phyloP scores from a whole-genome alignment of 2,329 filamentous ascomycete species.

The Phaeosphaeria sp. region DNA sequence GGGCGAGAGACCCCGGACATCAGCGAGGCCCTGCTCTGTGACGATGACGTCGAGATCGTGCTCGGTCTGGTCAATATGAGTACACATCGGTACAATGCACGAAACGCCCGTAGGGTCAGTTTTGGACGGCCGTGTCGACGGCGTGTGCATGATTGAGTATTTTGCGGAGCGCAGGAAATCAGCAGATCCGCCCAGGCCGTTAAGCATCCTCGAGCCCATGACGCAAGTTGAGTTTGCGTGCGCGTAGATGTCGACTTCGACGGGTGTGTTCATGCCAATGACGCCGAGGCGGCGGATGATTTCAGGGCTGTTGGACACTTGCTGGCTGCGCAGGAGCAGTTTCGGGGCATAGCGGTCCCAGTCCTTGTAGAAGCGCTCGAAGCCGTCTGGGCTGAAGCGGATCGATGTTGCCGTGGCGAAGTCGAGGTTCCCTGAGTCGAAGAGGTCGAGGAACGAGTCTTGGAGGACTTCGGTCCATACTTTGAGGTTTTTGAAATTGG shows the following conservation, averaged over 20 bases:
- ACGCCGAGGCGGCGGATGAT: slow-evolving; percentile 86
- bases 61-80: slow-evolving; percentile 90
- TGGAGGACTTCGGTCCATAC: slow-evolving; percentile 95
- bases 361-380: slow-evolving; percentile 87
- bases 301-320: slow-evolving; percentile 87
- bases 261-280: slow-evolving; percentile 94
- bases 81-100: slow-evolving; percentile 94
- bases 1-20: slow-evolving; percentile 81
- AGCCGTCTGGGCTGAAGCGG: slow-evolving; percentile 88
- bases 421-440: slow-evolving; percentile 85
- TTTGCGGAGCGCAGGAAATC: slow-evolving; percentile 82
- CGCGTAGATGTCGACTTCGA: slow-evolving; percentile 93
- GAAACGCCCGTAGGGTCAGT: slow-evolving; percentile 80
- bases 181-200: slow-evolving; percentile 80
- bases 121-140: slow-evolving; percentile 79
- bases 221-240: slow-evolving; percentile 92
- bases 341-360: slow-evolving; percentile 83
- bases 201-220: slow-evolving; percentile 86
- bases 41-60: slow-evolving; percentile 91
- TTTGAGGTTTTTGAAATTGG: slow-evolving; percentile 85
- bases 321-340: slow-evolving; percentile 84
- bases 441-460: slow-evolving; percentile 91
- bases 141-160: slow-evolving; percentile 94
- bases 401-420: slow-evolving; percentile 91
- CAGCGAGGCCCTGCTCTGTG: slow-evolving; percentile 78